Evolutionary conservation across 2,329 filamentous ascomycete genomes (phyloP), one percentile per base, ranked within the genome.

Genomic region (Phyllosticta citrichinensis): DNA sequence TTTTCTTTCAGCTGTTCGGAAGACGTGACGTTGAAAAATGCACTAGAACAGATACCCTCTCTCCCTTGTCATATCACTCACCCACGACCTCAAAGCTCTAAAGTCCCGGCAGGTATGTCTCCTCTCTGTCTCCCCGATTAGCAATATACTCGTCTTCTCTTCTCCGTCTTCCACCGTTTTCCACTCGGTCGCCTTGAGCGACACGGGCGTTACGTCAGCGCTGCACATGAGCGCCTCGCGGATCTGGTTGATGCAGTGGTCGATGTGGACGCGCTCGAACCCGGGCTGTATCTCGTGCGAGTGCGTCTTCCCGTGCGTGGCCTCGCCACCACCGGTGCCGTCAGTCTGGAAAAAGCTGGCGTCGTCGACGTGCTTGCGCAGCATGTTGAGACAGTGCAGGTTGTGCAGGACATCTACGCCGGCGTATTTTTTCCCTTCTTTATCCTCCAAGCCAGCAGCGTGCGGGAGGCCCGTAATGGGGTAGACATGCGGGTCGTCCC

Each of bases 361-460:
- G 20, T 60, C 60, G 24, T 62, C 63, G 12, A 66, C 50, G 17
- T 64, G 58, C 33, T 61, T 57, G 24, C 66, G 66, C 5, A 66
- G n/a, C 17, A 60, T 61, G 51, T 65, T 66, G n/a, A 67, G 53
- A 51, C 66, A 67, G 56, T 65, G 66, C 3, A 67, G 60, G 10
- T 59, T 63, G 51, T 67, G 66, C 55, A 64, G 64, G 25, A 67
- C 58, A 52, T 64, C 66, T 0, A 63, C 62, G 35, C 63, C 64
- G 12, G 8, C 3, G 33, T 27, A 20, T 19, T 14, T 47, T n/a
- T 47, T 47, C 17, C 40, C 40, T n/a, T 14, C 40, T n/a, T 47
- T 47, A 4, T 47, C 40, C 40, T 47, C 40, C 40, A 47, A 3
- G 40, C 40, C 40, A 14, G 14, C 40, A n/a, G n/a, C 14, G 14